Evolutionary conservation across 495 filamentous ascomycete species (phyloP).

Genomic region (Neurospora sp.): DNA sequence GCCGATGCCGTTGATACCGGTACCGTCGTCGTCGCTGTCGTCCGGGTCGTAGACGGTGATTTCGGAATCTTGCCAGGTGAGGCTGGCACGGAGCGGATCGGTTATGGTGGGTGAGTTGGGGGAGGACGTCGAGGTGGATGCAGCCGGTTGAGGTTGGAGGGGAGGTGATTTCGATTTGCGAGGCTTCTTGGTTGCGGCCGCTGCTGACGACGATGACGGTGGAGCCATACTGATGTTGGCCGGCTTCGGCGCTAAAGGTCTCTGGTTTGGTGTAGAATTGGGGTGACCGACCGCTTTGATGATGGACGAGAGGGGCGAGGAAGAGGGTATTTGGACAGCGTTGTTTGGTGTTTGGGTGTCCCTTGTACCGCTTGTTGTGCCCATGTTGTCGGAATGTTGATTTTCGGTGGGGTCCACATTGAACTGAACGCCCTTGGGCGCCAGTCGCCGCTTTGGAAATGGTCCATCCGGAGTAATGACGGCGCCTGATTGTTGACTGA

Average conservation of each 20-base stretch:
- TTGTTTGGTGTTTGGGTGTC: neutral
- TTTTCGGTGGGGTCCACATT: conserved; percentile 3
- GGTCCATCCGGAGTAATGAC: neutral
- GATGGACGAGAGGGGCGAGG: neutral
- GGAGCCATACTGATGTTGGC: neutral
- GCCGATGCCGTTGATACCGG: conserved; percentile 81
- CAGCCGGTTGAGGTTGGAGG: conserved; percentile 2
- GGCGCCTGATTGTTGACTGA: neutral
- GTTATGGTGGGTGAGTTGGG: conserved; percentile 23
- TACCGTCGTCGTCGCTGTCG: conserved; percentile 67
- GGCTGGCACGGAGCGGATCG: conserved; percentile 42
- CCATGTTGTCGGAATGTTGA: neutral
- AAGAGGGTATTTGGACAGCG: neutral
- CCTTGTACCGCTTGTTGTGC: neutral
- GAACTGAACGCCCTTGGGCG: neutral
- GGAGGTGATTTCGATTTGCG: conserved; percentile 33
- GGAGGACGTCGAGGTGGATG: neutral
- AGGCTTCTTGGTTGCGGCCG: conserved; percentile 21
- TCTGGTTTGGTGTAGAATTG: neutral
- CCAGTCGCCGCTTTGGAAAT: conserved; percentile 7
- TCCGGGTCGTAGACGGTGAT: conserved; percentile 72
- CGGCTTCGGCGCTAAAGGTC: conserved; percentile 10
- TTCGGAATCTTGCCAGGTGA: conserved; percentile 77
- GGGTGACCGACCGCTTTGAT: neutral
- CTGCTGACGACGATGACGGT: conserved; percentile 3